Conservation (phyloP, 2,329 filamentous ascomycete genomes). For the Talaromyces sp. region DNA sequence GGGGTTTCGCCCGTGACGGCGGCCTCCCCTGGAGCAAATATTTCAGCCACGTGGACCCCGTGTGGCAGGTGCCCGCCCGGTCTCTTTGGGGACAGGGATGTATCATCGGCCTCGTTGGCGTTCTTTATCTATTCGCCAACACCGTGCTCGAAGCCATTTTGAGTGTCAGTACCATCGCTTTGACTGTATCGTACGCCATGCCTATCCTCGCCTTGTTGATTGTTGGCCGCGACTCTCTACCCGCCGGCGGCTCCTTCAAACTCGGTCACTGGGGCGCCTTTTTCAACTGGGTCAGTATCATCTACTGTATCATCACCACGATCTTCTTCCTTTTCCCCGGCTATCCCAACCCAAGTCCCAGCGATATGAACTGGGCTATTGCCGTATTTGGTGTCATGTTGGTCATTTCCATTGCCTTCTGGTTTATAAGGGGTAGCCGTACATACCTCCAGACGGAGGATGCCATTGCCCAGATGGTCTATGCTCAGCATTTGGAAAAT, state of each 20-base stretch:
- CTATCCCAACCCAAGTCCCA: conserved; percentile 46
- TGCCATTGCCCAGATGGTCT: conserved; percentile 31
- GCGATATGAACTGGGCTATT: conserved; percentile 63
- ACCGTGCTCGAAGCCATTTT: conserved; percentile 59
- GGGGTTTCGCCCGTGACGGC: conserved; percentile 59
- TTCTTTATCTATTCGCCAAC: conserved; percentile 59
- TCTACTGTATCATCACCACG: conserved; percentile 57
- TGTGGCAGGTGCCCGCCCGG: conserved; percentile 57
- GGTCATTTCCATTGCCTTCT: conserved; percentile 54
- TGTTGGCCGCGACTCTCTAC: conserved; percentile 57
- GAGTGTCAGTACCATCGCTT: conserved; percentile 59
- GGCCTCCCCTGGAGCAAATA: conserved; percentile 51
- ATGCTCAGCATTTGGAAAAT: conserved; percentile 31
- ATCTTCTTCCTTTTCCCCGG: conserved; percentile 61
- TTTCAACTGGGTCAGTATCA: conserved; percentile 54
- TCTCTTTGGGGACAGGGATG: conserved; percentile 57
- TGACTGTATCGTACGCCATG: conserved; percentile 57
- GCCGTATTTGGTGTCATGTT: conserved; percentile 61
- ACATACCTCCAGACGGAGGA: conserved; percentile 41
- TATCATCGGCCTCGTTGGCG: conserved; percentile 53
- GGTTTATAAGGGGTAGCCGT: conserved; percentile 52
- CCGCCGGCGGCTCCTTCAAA: conserved; percentile 47
- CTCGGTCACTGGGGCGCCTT: conserved; percentile 50
- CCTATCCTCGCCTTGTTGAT: conserved; percentile 54
- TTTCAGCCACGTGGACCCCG: conserved; percentile 49